Base-by-base conservation (phyloP, 768 basidiomycete genomes). In the Lanmaoa rubissima region DNA sequence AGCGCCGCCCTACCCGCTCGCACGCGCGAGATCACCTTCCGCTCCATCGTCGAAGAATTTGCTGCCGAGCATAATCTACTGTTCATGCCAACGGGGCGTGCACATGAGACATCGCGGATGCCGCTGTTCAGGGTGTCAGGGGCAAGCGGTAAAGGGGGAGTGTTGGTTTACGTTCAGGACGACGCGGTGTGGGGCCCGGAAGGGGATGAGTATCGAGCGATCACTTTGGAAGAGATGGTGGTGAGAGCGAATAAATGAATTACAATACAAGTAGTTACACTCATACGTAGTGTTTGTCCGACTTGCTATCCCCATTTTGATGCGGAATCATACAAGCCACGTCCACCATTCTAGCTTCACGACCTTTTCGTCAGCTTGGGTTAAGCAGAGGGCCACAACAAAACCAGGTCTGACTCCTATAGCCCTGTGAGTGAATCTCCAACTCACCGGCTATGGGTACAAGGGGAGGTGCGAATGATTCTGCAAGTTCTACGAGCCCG, bases 111-210 rank as follows among this genome's bases (percentile, higher is more conserved):
- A 45, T 93, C 94, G 17, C 83, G 95, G 53, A 90, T 95, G 86
- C 93, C 93, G 8, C 71, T 98, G 48, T 98, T 87, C 78, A 83
- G 88, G 48, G 86, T 98, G 13, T 90, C 92, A 54, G 85, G 80
- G 21, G 83, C 83, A 14, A 92, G 92, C 69, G 94, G 93, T 12
- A 88, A 86, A 65, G 90, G 92, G 10, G 96, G 96, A 0, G 67
- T 98, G 42, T 76, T 93, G 63, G 87, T 97, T 24, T 99, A 96
- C 74, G 82, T 98, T 42, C 76, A 85, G 61, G 94, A 97, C 64
- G 94, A 97, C 74, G 95, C 94, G 1, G 92, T 98, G 14, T 98
- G 95, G 89, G 88, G 89, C 3, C 79, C 84, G 10, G 82, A 85
- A 24, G 76, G 75, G 34, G 85, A 85, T 17, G 79, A 82, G 14